Evolutionary conservation across 305 asterid species (phyloP), one percentile per base, ranked within the genome.

Genomic region (Withania somnifera): DNA sequence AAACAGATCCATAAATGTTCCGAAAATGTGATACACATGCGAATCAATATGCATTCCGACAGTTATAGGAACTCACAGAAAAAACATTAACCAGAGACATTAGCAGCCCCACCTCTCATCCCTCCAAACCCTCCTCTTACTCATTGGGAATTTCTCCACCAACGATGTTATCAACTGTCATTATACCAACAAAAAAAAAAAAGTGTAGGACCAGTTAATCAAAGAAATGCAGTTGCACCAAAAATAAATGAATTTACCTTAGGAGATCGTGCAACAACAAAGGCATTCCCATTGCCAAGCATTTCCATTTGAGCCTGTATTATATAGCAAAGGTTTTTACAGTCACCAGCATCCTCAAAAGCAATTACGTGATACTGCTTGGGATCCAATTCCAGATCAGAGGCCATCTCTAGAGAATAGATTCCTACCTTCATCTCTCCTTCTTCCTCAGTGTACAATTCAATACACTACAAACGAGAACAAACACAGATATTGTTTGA

Each of bases 331-430:
- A 96, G 89, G 50, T 92, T 92, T 89, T 93, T 96, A 90, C 95
- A 88, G 80, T 96, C 98, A 58, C 94, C 90, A 79, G 98, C 92
- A 89, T 96, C 93, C 89, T 93, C 98, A 75, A 97, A 97, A 82
- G 95, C 98, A 89, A 97, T 90, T 54, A 93, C 90, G 28, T 97
- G 98, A 86, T 88, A 87, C 75, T 86, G 98, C 89, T 94, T 93
- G 22, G 99, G 98, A 28, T 93, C 93, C 90, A 96, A 88, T 83
- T 94, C 97, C 52, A 94, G 97, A 90, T 96, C 97, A 83, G 95
- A 87, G 53, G 97, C 98, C 99, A 96, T 96, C 89, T 94, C 99
- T 86, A 96, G 85, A 7, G 99, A 92, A 89, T 96, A 97, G 68
- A 97, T 91, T 52, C 99, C 99, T 57, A 89, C 90, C 84, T 86